These are phyloP conservation scores for Neurospora sp. DNA, from an alignment of 495 filamentous ascomycete species.

Conservation along the genomic window DNA sequence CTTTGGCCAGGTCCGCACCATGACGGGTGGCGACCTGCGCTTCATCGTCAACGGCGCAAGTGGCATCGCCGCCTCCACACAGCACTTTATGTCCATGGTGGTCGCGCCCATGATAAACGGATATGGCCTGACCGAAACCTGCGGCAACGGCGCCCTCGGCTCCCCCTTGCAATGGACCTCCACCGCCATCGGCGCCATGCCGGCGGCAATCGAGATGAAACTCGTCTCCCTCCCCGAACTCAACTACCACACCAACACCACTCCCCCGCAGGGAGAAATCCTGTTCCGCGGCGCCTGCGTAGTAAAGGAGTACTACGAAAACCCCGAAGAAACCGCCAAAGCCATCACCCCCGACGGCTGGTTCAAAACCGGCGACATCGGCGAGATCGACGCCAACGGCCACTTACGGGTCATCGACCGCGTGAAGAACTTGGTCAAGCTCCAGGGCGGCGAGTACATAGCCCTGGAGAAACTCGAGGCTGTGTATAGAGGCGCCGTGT, in stretches of 20 bases:
- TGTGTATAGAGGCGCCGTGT: constrained; percentile 45
- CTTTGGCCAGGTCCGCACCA: constrained; percentile 60
- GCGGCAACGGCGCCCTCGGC: constrained; percentile 56
- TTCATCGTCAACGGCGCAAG: constrained; percentile 77
- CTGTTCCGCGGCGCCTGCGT: constrained; percentile 62
- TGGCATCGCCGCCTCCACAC: constrained; percentile 65
- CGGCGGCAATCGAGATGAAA: constrained; percentile 57
- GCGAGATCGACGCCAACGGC: constrained; percentile 60
- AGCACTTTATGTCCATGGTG: constrained; percentile 68
- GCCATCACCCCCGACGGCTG: constrained; percentile 77
- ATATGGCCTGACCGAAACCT: constrained; percentile 86
- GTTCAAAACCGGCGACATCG: constrained; percentile 88
- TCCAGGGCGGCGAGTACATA: constrained; percentile 55
- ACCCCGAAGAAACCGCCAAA: constrained; percentile 71
- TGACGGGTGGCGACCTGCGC: constrained; percentile 61
- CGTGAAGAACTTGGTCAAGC: constrained; percentile 74
- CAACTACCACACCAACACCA: constrained; percentile 66
- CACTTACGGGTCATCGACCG: constrained; percentile 84
- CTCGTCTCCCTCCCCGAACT: constrained; percentile 76
- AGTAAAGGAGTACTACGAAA: constrained; percentile 69
- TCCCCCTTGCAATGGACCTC: constrained; percentile 58
- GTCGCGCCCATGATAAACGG: constrained; percentile 70
- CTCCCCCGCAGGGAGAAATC: constrained; percentile 79
- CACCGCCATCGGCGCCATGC: constrained; percentile 64
- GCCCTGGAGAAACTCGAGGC: constrained; percentile 59